These are phyloP conservation scores for Trichoderma sp. DNA, from an alignment of 2,329 filamentous ascomycete species.

Conservation along the genomic window DNA sequence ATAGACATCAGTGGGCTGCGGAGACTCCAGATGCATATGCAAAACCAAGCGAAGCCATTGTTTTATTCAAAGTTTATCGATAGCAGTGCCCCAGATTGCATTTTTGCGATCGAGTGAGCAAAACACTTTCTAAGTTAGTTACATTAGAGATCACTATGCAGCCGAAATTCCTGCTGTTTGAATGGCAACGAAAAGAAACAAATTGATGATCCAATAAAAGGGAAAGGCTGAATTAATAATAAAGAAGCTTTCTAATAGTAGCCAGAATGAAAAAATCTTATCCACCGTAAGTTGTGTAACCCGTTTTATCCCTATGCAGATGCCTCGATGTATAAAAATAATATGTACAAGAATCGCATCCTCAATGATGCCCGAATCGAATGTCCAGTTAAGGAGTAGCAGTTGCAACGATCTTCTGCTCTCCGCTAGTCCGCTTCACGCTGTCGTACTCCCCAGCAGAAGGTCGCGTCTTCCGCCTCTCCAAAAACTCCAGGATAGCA, in stretches of 20 bases:
- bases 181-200: not conserved
- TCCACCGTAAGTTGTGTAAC: not conserved
- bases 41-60: not conserved
- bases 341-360: not conserved
- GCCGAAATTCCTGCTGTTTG: not conserved
- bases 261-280: not conserved
- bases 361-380: not conserved
- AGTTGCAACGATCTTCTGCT: not conserved
- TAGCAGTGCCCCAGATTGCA: not conserved
- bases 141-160: not conserved
- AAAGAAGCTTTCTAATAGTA: not conserved
- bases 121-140: not conserved
- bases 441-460: not conserved
- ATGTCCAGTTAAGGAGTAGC: not conserved
- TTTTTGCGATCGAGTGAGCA: not conserved
- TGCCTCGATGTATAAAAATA: not conserved
- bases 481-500: conserved; percentile 28
- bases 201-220: not conserved
- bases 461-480: conserved; percentile 22
- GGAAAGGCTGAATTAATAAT: not conserved
- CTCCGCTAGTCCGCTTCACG: conserved; percentile 9
- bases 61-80: not conserved
- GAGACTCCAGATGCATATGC: not conserved
- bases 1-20: not conserved
- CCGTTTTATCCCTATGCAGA: not conserved